These are phyloP conservation scores for Geum urbanum DNA, from an alignment of 306 rosid species.

Conservation along the genomic window DNA sequence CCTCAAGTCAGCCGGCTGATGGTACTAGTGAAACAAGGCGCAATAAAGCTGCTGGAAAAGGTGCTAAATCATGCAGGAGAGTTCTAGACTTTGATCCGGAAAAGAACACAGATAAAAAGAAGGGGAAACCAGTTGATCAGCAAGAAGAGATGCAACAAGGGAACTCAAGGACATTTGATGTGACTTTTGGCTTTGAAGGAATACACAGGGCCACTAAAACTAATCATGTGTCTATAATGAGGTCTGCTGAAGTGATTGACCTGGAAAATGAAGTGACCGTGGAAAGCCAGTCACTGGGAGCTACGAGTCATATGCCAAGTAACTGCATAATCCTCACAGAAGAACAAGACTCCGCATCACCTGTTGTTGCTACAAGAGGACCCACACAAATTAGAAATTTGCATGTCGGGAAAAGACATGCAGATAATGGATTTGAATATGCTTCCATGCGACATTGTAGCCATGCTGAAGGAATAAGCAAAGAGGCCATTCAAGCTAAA, in stretches of 20 bases:
- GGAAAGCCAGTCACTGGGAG: slow-evolving; percentile 31
- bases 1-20: slow-evolving; percentile 40
- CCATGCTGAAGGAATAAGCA: slow-evolving; percentile 24
- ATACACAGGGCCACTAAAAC: slow-evolving; percentile 25
- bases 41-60: slow-evolving; percentile 21
- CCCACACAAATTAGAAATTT: slow-evolving; percentile 28
- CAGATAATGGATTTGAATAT: slow-evolving; percentile 28
- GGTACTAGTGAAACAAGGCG: slow-evolving; percentile 23
- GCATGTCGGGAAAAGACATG: slow-evolving; percentile 20
- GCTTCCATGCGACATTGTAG: slow-evolving; percentile 31
- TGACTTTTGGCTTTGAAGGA: slow-evolving; percentile 28
- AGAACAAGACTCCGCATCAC: slow-evolving; percentile 32
- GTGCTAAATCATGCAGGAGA: slow-evolving; percentile 54
- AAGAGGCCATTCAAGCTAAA: slow-evolving; percentile 34
- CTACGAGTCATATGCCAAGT: slow-evolving; percentile 25
- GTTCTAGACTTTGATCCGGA: slow-evolving; percentile 58
- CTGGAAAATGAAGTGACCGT: slow-evolving; percentile 17
- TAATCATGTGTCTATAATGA: slow-evolving; percentile 22
- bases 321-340: slow-evolving; percentile 18
- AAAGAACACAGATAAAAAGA: slow-evolving; percentile 34
- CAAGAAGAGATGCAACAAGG: slow-evolving; percentile 32
- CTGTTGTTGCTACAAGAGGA: slow-evolving; percentile 27
- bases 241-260: slow-evolving; percentile 27
- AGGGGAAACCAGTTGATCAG: slow-evolving; percentile 30
- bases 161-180: slow-evolving; percentile 26